Evolutionary conservation across 352 stramenopile genomes (phyloP), one percentile per base, ranked within the genome.

Genomic region (Globisporangium cylindrosporum): DNA sequence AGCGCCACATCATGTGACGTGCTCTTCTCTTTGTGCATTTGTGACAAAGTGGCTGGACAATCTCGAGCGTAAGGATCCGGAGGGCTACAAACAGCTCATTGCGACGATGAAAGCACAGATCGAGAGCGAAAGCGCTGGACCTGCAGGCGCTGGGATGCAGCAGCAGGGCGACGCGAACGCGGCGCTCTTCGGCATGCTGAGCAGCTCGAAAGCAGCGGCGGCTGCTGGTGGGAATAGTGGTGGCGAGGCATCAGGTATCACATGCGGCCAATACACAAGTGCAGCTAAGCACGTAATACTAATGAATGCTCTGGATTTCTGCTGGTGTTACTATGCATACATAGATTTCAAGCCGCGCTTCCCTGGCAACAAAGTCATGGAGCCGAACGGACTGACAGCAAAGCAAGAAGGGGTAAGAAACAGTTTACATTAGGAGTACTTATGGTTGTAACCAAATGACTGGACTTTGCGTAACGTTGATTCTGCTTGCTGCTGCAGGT

Each of bases 281-380:
- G 36, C 36, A 43, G 36, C 12, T 43, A 18, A 12, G 36, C 4
- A 15, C 36, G 12, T 43, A 43, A 43, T 9, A 43, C 51, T 38
- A 66, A 66, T 41, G 34, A 43, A 57, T 60, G 41, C 3, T 43
- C 12, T 43, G 36, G 36, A 6, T 22, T 49, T 20, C 4, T 49
- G 15, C 22, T 12, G 55, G 18, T 46, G 15, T 20, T 49, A n/a
- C 8, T 24, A 14, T 14, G 18, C 27, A 46, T 61, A 18, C 59
- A 82, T 8, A 32, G 74, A 71, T 3, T 92, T 94, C 60, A 87
- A 80, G 54, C 81, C 82, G 4, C 69, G 64, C 20, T 92, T 94
- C 63, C 85, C 83, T 36, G 85, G 85, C 10, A 82, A 89, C 60
- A 91, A 90, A 27, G 75, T 92, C 34, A 94, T 94, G 85, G 80